Evolutionary conservation across 2,329 filamentous ascomycete genomes (phyloP).

Genomic region (Neofusicoccum ribis): DNA sequence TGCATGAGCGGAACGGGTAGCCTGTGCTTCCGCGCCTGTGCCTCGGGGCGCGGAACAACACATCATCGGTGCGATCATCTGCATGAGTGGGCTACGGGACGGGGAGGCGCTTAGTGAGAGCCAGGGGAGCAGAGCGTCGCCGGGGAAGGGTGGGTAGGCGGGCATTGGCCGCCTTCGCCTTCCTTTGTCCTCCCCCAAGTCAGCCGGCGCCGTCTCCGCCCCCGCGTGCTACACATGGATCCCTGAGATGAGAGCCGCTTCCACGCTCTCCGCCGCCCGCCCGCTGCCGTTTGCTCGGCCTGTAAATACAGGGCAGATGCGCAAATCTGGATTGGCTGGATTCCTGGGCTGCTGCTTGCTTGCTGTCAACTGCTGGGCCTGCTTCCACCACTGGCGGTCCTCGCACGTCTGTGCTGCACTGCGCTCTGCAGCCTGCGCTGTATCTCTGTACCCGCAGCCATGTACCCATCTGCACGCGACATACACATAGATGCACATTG

Average conservation of each 20-base stretch:
- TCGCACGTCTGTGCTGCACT: neutral
- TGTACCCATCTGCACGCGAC: neutral
- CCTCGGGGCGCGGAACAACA: neutral
- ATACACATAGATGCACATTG: neutral
- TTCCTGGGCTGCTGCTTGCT: neutral
- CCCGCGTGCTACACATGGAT: neutral
- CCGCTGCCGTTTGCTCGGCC: too few relatives aligned
- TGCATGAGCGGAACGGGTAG: conserved; percentile 13
- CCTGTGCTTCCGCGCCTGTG: conserved; percentile 15
- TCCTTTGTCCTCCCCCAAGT: neutral
- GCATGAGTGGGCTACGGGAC: neutral
- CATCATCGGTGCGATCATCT: conserved; percentile 17
- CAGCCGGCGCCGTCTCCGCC: neutral
- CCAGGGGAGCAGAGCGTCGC: too few relatives aligned
- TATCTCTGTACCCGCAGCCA: neutral
- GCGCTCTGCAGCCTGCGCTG: neutral
- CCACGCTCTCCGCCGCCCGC: too few relatives aligned
- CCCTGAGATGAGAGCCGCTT: too few relatives aligned
- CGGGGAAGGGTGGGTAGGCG: neutral
- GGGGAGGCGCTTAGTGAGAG: neutral
- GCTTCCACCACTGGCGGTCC: neutral
- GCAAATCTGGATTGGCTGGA: too few relatives aligned
- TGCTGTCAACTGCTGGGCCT: neutral
- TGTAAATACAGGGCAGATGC: too few relatives aligned
- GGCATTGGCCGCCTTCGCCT: conserved; percentile 3